phyloP scores from a whole-genome alignment of 2,329 filamentous ascomycete genomes.

The Cytospora piceicola region DNA sequence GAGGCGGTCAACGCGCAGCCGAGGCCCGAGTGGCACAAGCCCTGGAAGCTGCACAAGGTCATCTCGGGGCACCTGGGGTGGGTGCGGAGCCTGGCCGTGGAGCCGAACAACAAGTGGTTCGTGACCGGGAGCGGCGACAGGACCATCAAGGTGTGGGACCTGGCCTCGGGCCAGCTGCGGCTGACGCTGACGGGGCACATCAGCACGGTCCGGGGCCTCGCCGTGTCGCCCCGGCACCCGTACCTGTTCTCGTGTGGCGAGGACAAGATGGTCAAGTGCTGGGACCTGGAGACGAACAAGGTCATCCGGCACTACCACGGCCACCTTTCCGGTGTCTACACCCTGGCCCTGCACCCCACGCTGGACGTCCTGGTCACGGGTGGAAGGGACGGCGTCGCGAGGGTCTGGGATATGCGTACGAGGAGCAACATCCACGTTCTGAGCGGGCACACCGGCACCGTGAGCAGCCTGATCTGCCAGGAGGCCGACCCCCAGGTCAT shows the following conservation, averaged over 20 bases:
- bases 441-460: conserved; percentile 85
- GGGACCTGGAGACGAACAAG: conserved; percentile 99
- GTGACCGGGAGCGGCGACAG: conserved; percentile 92
- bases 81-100: conserved; percentile 87
- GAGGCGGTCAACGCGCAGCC: conserved; percentile 45
- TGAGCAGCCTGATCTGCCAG: conserved; percentile 88
- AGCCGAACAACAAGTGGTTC: conserved; percentile 98
- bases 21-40: conserved; percentile 93
- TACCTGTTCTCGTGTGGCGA: conserved; percentile 98
- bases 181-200: conserved; percentile 94
- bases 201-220: conserved; percentile 87
- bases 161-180: conserved; percentile 82
- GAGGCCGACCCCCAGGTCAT: conserved; percentile 97
- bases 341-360: conserved; percentile 88
- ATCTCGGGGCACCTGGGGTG: conserved; percentile 96
- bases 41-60: conserved; percentile 98
- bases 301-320: conserved; percentile 98
- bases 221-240: conserved; percentile 89
- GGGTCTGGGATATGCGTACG: conserved; percentile 99
- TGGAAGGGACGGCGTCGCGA: conserved; percentile 88
- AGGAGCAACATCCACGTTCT: conserved; percentile 94
- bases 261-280: conserved; percentile 99
- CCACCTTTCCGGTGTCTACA: conserved; percentile 94
- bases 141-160: conserved; percentile 98
- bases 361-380: conserved; percentile 94